Base-by-base conservation (phyloP, 2,329 filamentous ascomycete species). In the Neophaeococcomyces mojaviensis region DNA sequence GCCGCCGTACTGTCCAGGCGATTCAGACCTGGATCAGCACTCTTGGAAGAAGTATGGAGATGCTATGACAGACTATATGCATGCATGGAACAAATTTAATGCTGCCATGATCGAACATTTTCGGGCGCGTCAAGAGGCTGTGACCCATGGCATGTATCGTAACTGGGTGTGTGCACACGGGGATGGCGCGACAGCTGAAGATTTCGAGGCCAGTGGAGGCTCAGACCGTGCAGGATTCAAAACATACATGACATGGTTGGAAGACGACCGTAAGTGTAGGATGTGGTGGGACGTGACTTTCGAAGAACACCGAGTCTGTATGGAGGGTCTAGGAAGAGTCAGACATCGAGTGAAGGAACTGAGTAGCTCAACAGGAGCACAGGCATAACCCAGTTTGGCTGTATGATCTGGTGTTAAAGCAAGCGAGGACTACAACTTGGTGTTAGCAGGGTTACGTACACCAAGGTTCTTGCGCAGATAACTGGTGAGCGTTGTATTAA, bases 101-200 rank as follows among this genome's bases (percentile, higher is more conserved):
- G 64, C 67, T 26, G 68, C 62, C 13, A 76, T 82, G 64, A 64
- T 79, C 8, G 62, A 64, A 3, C 75, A 81, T 51, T 80, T 82
- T 56, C 67, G 67, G 12, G 65, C 68, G 1, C 68, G 78, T 26
- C 72, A 76, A 50, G 66, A 69, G 10, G 67, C 69, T 15, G 64
- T 69, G 13, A 63, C 69, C 51, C 70, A 60, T 16, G 69, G 63
- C 20, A 71, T 67, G 49, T 64, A 62, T 1, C 63, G 63, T 3
- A 64, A 63, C 40, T 81, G 77, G 70, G 68, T 80, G 30, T 69
- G 68, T 30, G 69, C 73, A 2, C 64, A 69, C 6, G 76, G 77
- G 3, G 57, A 58, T 34, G 56, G 52, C 13, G 55, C 52, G 10
- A 50, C 44, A 10, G 57, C 58, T 20, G 58, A 61, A 22, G 58